Base-by-base conservation (phyloP, 345 rosid species). In the Hibiscus tridactylites region DNA sequence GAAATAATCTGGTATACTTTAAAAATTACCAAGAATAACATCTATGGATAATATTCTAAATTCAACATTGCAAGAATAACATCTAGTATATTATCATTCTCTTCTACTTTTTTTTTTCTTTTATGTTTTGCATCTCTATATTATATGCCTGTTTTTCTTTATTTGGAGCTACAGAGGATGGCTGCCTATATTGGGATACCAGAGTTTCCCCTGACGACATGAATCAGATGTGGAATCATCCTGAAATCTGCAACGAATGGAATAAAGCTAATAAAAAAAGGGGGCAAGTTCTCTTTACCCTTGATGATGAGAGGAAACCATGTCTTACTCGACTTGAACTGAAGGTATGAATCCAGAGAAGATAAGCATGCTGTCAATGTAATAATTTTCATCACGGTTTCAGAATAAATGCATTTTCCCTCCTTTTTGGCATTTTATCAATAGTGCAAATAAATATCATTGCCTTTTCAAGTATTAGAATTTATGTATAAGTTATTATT, bases 231-330 rank as follows among this genome's bases (percentile, higher is more conserved):
- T 90, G 96, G 97, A 85, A 50, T 80, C 81, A 83, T 79, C 80
- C 84, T 59, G 92, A 82, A 26, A 85, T 94, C 66, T 59, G 74
- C 75, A 89, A 83, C 78, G 97, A 91, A 71, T 94, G 98, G 98
- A 79, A 78, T 37, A 88, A 83, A 76, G 88, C 95, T 35, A 83
- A 86, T 81, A 91, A 90, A 80, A 87, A 65, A 73, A 68, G 72
- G 47, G 98, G 96, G 67, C 81, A 85, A 70, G 96, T 94, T 77
- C 93, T 88, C 53, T 89, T 94, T 83, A 84, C 98, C 58, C 82
- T 72, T 75, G 95, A 90, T 72, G 65, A 72, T 57, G 84, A 81
- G 69, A 84, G 80, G 76, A 88, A 82, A 65, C 86, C 88, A 9
- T 94, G 85, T 85, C 85, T 94, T 79, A 90, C 98, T 73, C 85